Evolutionary conservation across 192 early-diverging fungal genomes (phyloP).

Genomic region (Entophlyctis luteolus): DNA sequence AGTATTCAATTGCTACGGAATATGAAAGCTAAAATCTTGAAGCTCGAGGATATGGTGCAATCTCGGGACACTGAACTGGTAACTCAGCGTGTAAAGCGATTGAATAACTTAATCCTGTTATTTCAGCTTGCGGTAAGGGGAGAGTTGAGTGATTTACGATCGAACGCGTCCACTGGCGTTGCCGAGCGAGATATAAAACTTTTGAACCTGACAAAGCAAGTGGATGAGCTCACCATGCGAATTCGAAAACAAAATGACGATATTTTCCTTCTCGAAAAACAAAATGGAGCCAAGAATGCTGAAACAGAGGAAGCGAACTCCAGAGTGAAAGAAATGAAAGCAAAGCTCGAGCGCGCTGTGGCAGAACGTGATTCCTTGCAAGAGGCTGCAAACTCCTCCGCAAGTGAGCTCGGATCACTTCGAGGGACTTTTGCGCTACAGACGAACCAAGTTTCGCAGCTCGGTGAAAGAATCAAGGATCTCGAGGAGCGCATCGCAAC

Average conservation of each 20-base stretch:
- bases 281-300: conserved; percentile 7
- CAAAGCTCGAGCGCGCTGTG: conserved; percentile 14
- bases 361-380: conserved; percentile 8
- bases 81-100: neutral
- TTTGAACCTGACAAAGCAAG: conserved; percentile 38
- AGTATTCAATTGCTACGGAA: conserved; percentile 54
- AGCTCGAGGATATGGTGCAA: conserved; percentile 46
- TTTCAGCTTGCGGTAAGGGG: neutral
- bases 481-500: conserved; percentile 39
- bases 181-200: conserved; percentile 40
- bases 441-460: conserved; percentile 24
- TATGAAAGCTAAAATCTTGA: conserved; percentile 50
- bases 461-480: conserved; percentile 27
- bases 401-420: conserved; percentile 13
- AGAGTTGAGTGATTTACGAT: conserved; percentile 26
- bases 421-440: conserved; percentile 21
- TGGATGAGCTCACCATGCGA: conserved; percentile 44
- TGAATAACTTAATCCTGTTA: neutral
- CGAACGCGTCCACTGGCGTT: conserved; percentile 14
- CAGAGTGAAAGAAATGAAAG: conserved; percentile 26
- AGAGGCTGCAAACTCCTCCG: conserved; percentile 2
- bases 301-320: neutral
- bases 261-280: conserved; percentile 21
- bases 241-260: conserved; percentile 35
- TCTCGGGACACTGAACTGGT: conserved; percentile 30